A percentile compares a stretch with the other conserved stretches of the same genome.
Conservation (phyloP, 2,329 filamentous ascomycete genomes). For the Orbilia brochopaga region DNA sequence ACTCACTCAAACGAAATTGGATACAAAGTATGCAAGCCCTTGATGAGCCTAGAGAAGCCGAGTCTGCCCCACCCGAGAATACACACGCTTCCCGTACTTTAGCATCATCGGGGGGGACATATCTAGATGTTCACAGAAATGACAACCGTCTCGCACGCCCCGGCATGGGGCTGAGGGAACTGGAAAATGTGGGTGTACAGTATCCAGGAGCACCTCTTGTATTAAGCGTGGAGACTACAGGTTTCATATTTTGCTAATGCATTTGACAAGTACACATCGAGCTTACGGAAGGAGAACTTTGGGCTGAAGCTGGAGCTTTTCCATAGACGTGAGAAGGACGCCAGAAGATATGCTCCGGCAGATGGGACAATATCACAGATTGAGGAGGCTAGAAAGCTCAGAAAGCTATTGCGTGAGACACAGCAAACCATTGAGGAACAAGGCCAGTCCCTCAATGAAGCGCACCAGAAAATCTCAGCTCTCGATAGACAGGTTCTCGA, state of each 20-base stretch:
- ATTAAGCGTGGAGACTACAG: background rate
- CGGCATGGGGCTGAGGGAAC: background rate
- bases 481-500: no score
- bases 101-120: background rate
- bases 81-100: background rate
- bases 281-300: background rate
- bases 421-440: no score
- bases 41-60: background rate
- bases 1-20: no score
- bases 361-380: background rate
- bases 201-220: background rate
- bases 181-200: background rate
- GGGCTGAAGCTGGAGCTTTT: background rate
- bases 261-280: background rate
- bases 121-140: background rate
- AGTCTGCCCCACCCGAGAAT: background rate
- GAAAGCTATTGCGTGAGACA: background rate
- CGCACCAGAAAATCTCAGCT: no score
- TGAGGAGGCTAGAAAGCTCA: background rate
- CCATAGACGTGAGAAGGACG: background rate
- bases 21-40: background rate
- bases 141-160: background rate
- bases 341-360: background rate
- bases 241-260: background rate
- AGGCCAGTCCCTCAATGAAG: no score